These are phyloP conservation scores for Candida patagonica DNA, from an alignment of 805 yeast genomes.

Conservation along the genomic window DNA sequence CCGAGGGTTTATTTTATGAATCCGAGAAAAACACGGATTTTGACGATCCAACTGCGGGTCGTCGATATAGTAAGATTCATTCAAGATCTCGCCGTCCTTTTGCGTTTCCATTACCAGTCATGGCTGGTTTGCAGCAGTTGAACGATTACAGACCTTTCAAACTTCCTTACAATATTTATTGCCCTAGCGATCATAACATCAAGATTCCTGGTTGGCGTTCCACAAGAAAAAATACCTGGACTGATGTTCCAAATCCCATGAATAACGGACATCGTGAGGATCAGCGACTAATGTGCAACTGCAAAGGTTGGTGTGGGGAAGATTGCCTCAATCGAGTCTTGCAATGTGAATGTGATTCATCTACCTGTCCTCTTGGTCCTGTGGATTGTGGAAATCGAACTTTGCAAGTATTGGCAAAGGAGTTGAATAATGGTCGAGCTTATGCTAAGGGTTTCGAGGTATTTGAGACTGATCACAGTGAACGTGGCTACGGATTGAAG, in stretches of 20 bases:
- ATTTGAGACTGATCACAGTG: slow-evolving; percentile 25
- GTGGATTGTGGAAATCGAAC: slow-evolving; percentile 33
- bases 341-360: slow-evolving; percentile 29
- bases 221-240: slow-evolving; percentile 15
- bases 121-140: slow-evolving; percentile 8
- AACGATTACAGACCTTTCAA: slow-evolving; percentile 20
- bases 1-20: slow-evolving; percentile 1
- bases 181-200: slow-evolving; percentile 24
- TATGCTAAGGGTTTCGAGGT: slow-evolving; percentile 26
- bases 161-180: slow-evolving; percentile 29
- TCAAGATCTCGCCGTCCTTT: background rate
- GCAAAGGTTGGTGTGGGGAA: slow-evolving; percentile 27
- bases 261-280: slow-evolving; percentile 3
- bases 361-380: slow-evolving; percentile 26
- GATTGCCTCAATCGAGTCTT: slow-evolving; percentile 27
- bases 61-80: background rate
- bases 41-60: slow-evolving; percentile 1
- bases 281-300: slow-evolving; percentile 16
- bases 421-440: slow-evolving; percentile 9
- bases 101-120: slow-evolving; percentile 12
- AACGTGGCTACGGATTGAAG: slow-evolving; percentile 35
- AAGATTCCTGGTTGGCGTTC: slow-evolving; percentile 26
- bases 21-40: background rate
- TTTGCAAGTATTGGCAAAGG: slow-evolving; percentile 22
- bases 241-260: slow-evolving; percentile 14